A percentile compares a stretch with the other conserved stretches of the same genome.
Conservation (phyloP, 352 stramenopile genomes). For the Pythium phragmiticola region DNA sequence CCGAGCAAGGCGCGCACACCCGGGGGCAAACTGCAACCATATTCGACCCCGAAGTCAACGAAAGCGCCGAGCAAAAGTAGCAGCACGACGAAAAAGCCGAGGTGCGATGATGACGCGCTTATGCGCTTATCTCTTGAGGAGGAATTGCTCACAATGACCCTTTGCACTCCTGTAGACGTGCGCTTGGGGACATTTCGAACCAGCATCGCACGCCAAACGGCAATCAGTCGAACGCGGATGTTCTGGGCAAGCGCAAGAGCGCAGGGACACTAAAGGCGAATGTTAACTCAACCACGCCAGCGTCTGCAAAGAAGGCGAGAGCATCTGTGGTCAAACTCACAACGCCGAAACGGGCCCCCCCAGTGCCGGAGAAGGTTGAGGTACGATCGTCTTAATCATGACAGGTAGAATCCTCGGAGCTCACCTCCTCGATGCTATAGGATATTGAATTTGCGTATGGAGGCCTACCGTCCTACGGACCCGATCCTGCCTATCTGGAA, state of each 20-base stretch:
- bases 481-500: constrained; percentile 40
- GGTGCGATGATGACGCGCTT: constrained; percentile 28
- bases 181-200: constrained; percentile 78
- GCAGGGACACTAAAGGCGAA: constrained; percentile 13
- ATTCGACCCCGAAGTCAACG: constrained; percentile 40
- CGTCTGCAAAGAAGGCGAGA: constrained; percentile 22
- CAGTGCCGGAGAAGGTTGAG: constrained; percentile 38
- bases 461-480: constrained; percentile 39
- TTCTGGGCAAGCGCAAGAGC: constrained; percentile 14
- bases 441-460: constrained; percentile 77
- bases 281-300: constrained; percentile 7
- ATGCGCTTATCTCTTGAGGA: not conserved
- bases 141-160: not conserved
- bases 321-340: constrained; percentile 14
- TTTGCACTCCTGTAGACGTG: constrained; percentile 37
- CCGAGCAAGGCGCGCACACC: constrained; percentile 15
- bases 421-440: constrained; percentile 19
- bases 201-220: constrained; percentile 43
- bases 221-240: constrained; percentile 5
- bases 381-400: constrained; percentile 23
- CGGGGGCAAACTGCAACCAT: constrained; percentile 17
- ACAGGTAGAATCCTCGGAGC: not conserved
- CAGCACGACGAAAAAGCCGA: constrained; percentile 41
- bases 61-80: constrained; percentile 25
- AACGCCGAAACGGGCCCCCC: constrained; percentile 15